phyloP scores from a whole-genome alignment of 345 rosid species.

The Pistacia atlantica region DNA sequence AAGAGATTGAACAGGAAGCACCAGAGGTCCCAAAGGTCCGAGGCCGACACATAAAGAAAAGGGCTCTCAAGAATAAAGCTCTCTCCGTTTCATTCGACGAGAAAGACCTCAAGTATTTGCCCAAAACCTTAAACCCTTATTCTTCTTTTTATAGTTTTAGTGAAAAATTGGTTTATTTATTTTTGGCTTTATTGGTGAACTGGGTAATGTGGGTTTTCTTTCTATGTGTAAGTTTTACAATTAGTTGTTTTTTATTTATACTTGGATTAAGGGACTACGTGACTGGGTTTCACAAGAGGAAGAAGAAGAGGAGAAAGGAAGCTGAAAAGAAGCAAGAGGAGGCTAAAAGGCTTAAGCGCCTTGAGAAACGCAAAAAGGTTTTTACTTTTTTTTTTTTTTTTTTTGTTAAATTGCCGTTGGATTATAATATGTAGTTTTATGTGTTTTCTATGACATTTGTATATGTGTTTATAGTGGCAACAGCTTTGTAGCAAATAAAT shows the following conservation, averaged over 20 bases:
- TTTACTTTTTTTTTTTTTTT: too few species aligned
- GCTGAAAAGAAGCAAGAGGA: conserved; percentile 75
- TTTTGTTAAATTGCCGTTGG: too few species aligned
- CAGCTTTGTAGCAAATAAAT: not conserved
- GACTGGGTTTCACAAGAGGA: conserved; percentile 96
- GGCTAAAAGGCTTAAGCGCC: conserved; percentile 63
- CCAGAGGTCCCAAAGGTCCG: conserved; percentile 33
- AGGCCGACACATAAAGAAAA: conserved; percentile 60
- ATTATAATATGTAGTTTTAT: not conserved
- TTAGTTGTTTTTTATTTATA: not conserved
- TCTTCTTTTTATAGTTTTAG: not conserved
- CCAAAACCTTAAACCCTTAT: not conserved
- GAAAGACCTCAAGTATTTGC: conserved; percentile 73
- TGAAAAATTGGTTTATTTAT: not conserved
- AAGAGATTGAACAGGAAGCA: conserved; percentile 42
- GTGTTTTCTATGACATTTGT: too few species aligned
- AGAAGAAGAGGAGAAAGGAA: conserved; percentile 96
- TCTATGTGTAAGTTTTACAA: not conserved
- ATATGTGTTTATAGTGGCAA: not conserved
- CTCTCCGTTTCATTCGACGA: conserved; percentile 70
- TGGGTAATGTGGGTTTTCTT: not conserved
- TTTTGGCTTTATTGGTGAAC: conserved; percentile 5
- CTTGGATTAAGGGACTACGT: conserved; percentile 62
- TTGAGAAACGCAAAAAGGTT: conserved; percentile 79
- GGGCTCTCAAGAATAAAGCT: conserved; percentile 81